Evolutionary conservation across 768 basidiomycete genomes (phyloP), one percentile per base, ranked within the genome.

Genomic region (Saitozyma podzolica): DNA sequence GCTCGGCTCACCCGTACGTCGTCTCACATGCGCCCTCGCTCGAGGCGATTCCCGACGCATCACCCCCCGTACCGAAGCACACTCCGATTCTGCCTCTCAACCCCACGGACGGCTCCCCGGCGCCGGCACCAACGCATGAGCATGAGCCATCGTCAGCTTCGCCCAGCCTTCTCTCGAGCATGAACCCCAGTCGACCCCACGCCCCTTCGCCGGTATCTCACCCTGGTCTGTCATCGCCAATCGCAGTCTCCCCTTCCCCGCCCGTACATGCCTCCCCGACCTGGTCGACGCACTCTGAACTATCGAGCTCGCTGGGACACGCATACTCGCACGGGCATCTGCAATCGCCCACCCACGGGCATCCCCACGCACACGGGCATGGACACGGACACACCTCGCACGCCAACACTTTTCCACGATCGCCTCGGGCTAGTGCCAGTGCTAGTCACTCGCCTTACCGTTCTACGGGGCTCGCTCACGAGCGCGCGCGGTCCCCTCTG

Each of bases 21-120:
- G 13, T 47, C 45, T 11, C 45, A 6, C 45, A 17, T 63, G 45
- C 51, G 29, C 68, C 69, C 4, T 54, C 61, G 11, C 58, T 70
- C 19, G 66, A 67, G 50, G 66, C 68, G 4, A 73, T 73, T 16
- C 72, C 72, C 1, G 72, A 70, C 55, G 58, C 59, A 6, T 69
- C 72, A 13, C 72, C 72, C 1, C 40, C 55, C 45, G 4, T 40
- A 7, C 39, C 45, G 54, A 16, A 9, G 40, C 17, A 40, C 52
- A 20, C 51, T 50, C n/a, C 55, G 16, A 29, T 45, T 29, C 41
- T 13, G 19, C 10, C 41, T 40, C 16, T 54, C 52, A 45, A 16
- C 17, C n/a, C 56, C 49, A 14, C 53, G 40, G 37, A 64, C 20
- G 10, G 16, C 47, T 13, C 51, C 50, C 39, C 56, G 29, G 29